A percentile compares a stretch with the other conserved stretches of the same genome.
Conservation (phyloP, 2,329 filamentous ascomycete genomes). For the Graphium sp. region DNA sequence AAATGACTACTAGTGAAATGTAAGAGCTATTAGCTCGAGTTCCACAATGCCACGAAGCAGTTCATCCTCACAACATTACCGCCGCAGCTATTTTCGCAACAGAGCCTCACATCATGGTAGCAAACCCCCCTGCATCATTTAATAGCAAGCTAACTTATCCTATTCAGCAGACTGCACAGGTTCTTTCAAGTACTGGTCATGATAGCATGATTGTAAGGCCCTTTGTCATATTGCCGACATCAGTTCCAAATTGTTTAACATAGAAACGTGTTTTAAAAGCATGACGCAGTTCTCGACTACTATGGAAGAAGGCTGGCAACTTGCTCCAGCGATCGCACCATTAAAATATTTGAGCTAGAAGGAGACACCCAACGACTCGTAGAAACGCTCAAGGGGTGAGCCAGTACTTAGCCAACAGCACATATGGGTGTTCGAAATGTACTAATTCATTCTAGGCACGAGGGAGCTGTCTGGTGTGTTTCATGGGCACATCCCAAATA, state of each 20-base stretch:
- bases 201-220: constrained; percentile 98
- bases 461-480: constrained; percentile 95
- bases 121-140: not conserved
- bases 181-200: constrained; percentile 40
- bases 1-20: too few relatives aligned
- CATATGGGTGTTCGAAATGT: too few relatives aligned
- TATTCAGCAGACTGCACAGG: constrained; percentile 19
- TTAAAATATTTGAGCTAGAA: constrained; percentile 98
- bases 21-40: not conserved
- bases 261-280: constrained; percentile 30
- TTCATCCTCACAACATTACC: not conserved
- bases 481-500: constrained; percentile 98
- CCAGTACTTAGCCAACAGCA: constrained; percentile 4
- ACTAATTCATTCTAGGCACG: constrained; percentile 46
- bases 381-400: constrained; percentile 87
- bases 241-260: constrained; percentile 1
- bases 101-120: constrained; percentile 3
- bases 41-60: not conserved
- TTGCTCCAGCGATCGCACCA: constrained; percentile 94
- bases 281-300: constrained; percentile 97
- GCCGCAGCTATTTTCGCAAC: not conserved
- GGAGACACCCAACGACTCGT: constrained; percentile 77
- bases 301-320: constrained; percentile 93
- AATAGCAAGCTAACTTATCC: constrained; percentile 11
- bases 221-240: too few relatives aligned